Conservation (phyloP, 768 basidiomycete species). For the Kwoniella dendrophila region DNA sequence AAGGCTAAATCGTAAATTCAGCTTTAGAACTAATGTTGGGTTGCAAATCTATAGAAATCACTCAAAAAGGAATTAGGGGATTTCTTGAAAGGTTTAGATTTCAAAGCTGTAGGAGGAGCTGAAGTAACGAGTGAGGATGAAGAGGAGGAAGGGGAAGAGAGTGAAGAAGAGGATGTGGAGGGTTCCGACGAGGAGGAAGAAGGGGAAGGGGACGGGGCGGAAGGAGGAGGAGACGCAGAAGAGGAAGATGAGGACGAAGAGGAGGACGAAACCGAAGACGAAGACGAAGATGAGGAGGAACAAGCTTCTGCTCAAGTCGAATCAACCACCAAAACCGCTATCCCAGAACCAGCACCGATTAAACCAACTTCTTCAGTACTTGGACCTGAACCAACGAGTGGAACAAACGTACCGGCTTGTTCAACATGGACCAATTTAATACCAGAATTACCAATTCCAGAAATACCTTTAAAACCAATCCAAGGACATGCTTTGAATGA, state of each 20-base stretch:
- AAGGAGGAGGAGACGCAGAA: slow-evolving; percentile 36
- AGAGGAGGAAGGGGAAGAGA: slow-evolving; percentile 51
- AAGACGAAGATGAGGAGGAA: slow-evolving; percentile 13
- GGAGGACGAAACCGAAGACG: slow-evolving; percentile 27
- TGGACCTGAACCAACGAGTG: slow-evolving; percentile 28
- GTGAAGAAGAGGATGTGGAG: slow-evolving; percentile 58
- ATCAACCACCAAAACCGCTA: slow-evolving; percentile 31
- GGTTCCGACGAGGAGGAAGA: slow-evolving; percentile 53
- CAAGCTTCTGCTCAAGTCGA: slow-evolving; percentile 25
- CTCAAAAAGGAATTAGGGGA: slow-evolving; percentile 47
- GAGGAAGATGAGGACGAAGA: slow-evolving; percentile 36
- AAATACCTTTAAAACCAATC: slow-evolving; percentile 26
- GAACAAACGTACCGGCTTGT: slow-evolving; percentile 30
- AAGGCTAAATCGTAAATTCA: not conserved
- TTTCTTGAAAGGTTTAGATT: slow-evolving; percentile 55
- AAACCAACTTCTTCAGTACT: not conserved
- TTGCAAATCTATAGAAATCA: slow-evolving; percentile 34
- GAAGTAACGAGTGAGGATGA: slow-evolving; percentile 43
- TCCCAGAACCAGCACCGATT: not conserved
- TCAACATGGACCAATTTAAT: slow-evolving; percentile 35
- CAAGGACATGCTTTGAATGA: slow-evolving; percentile 45
- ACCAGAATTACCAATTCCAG: slow-evolving; percentile 31
- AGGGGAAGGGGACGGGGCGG: slow-evolving; percentile 41
- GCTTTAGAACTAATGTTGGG: slow-evolving; percentile 4
- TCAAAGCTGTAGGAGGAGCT: slow-evolving; percentile 26